phyloP scores from a whole-genome alignment of 2,329 filamentous ascomycete genomes.

The Fulvia fulva region DNA sequence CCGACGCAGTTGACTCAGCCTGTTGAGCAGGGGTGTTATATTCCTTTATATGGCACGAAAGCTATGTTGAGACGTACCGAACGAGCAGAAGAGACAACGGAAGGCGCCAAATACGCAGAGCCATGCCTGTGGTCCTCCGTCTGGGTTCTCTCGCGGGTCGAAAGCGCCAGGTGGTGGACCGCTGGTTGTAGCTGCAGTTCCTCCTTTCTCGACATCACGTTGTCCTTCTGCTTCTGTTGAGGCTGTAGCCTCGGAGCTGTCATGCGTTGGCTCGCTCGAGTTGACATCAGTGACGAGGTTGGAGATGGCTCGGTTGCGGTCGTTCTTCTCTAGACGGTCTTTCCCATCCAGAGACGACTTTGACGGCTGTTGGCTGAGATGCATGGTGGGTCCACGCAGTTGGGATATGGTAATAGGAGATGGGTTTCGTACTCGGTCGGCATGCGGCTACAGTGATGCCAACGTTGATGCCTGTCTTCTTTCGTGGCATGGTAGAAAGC shows the following conservation, averaged over 20 bases:
- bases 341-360: conserved; percentile 1
- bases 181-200: background rate
- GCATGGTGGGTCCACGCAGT: background rate
- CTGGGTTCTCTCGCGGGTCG: conserved; percentile 28
- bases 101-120: conserved; percentile 36
- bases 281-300: background rate
- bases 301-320: background rate
- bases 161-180: conserved; percentile 17
- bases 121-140: conserved; percentile 37
- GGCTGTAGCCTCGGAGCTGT: background rate
- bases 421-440: background rate
- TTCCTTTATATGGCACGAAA: background rate
- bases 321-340: background rate
- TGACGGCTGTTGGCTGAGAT: background rate
- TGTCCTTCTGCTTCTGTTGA: background rate
- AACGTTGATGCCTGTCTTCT: background rate
- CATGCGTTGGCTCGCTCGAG: background rate
- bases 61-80: conserved; percentile 40
- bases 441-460: background rate
- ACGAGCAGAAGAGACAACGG: conserved; percentile 37
- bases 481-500: background rate
- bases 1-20: conserved; percentile 45
- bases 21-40: conserved; percentile 18
- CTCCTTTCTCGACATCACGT: conserved; percentile 8
- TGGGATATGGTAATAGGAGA: background rate